Conservation (phyloP, 495 filamentous ascomycete species). For the Penicillium atrosanguineum region DNA sequence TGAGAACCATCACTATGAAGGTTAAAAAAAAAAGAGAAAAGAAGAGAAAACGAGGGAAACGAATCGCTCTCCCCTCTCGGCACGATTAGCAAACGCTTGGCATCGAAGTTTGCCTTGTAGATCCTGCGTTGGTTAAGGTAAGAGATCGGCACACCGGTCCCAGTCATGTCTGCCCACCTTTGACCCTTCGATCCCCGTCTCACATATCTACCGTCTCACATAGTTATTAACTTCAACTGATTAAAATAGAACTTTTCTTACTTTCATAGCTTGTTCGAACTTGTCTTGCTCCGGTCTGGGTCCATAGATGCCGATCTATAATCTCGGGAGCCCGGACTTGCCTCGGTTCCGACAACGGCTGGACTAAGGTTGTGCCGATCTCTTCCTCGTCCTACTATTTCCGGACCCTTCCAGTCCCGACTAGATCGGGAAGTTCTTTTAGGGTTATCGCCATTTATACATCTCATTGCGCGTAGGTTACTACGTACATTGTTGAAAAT, state of each 20-base stretch:
- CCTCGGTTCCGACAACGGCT: constrained; percentile 14
- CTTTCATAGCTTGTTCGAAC: neutral
- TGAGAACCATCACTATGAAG: neutral
- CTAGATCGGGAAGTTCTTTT: constrained; percentile 5
- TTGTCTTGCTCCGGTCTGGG: no score
- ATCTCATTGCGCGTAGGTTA: neutral
- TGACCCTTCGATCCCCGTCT: constrained; percentile 2
- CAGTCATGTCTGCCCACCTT: constrained; percentile 6
- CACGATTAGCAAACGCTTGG: constrained; percentile 13
- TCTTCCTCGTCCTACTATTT: constrained; percentile 5
- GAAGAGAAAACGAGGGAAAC: neutral
- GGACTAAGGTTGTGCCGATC: constrained; percentile 12
- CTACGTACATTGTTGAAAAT: neutral
- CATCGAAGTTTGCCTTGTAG: constrained; percentile 19
- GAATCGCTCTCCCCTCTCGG: constrained; percentile 9
- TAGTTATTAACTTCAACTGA: no score
- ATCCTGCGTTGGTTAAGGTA: constrained; percentile 9
- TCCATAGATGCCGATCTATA: neutral
- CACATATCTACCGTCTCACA: neutral
- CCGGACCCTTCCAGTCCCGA: constrained; percentile 1
- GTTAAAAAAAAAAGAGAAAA: neutral
- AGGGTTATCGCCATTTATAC: neutral
- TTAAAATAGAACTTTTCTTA: neutral
- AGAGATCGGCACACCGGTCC: constrained; percentile 15
- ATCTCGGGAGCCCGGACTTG: neutral